Percentiles rank a stretch among this genome's conserved stretches.
These are phyloP conservation scores for Ophidiomyces ophidiicola DNA, from an alignment of 2,329 filamentous ascomycete species.

Conservation along the genomic window DNA sequence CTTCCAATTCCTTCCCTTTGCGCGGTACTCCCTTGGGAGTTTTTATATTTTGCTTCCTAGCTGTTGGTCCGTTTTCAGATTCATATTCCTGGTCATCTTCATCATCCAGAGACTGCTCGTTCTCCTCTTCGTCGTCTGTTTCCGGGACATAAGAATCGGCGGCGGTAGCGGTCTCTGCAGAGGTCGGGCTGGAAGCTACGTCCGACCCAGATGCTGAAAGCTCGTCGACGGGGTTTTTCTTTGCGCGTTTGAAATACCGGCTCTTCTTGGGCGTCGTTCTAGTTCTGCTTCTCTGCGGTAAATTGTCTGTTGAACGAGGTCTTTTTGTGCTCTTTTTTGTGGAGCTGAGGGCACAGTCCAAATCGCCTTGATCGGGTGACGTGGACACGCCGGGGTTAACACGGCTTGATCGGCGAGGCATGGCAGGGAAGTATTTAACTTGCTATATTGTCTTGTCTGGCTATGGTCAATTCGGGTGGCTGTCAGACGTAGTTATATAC, in stretches of 20 bases:
- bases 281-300: slow-evolving; percentile 14
- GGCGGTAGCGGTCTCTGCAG: background rate
- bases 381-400: background rate
- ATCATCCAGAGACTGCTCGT: slow-evolving; percentile 21
- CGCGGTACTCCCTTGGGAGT: slow-evolving; percentile 44
- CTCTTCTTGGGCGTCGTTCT: slow-evolving; percentile 38
- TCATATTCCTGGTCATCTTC: slow-evolving; percentile 29
- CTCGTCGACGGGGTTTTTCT: background rate
- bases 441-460: background rate
- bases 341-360: slow-evolving; percentile 15
- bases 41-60: slow-evolving; percentile 16
- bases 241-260: slow-evolving; percentile 36
- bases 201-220: background rate
- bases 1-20: slow-evolving; percentile 14
- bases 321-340: slow-evolving; percentile 21
- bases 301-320: slow-evolving; percentile 20
- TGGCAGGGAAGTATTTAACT: too few species aligned
- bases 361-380: background rate
- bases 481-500: too few species aligned
- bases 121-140: slow-evolving; percentile 7
- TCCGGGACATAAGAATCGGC: slow-evolving; percentile 4
- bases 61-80: background rate
- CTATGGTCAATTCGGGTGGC: background rate
- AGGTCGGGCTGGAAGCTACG: slow-evolving; percentile 1
- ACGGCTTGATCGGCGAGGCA: slow-evolving; percentile 13